Evolutionary conservation across 495 filamentous ascomycete genomes (phyloP).

Genomic region (Wilcoxina mikolae): DNA sequence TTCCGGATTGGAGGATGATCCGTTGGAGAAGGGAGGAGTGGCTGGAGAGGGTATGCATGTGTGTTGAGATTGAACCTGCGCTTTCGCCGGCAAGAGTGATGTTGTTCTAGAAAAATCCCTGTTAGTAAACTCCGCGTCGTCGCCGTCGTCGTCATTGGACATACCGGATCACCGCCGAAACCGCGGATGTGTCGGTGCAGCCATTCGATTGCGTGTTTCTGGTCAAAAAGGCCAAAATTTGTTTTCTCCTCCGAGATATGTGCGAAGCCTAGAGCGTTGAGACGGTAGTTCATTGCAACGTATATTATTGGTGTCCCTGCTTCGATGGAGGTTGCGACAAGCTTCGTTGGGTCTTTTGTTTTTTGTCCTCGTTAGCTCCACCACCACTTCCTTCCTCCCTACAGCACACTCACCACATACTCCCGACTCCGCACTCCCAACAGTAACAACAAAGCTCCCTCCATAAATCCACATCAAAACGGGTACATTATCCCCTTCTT

Average conservation of each 20-base stretch:
- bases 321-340: neutral
- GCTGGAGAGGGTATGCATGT: neutral
- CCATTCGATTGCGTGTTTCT: constrained; percentile 57
- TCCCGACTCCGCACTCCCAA: neutral
- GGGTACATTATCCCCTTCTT: constrained; percentile 30
- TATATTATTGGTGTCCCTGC: constrained; percentile 34
- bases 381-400: neutral
- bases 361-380: neutral
- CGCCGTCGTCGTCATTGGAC: neutral
- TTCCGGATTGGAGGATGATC: constrained; percentile 42
- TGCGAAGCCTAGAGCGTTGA: constrained; percentile 49
- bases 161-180: constrained; percentile 49
- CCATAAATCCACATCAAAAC: constrained; percentile 48
- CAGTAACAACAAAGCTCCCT: constrained; percentile 34
- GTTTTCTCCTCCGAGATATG: constrained; percentile 14
- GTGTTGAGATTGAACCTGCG: neutral
- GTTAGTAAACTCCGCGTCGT: neutral
- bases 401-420: neutral
- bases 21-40: neutral
- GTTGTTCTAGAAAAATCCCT: neutral
- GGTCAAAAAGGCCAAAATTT: constrained; percentile 54
- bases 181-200: constrained; percentile 48
- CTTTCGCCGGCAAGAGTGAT: constrained; percentile 1
- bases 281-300: constrained; percentile 46
- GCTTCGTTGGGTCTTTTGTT: constrained; percentile 1